Evolutionary conservation across 441 rosid genomes (phyloP).

Genomic region (Mallotus repandus): DNA sequence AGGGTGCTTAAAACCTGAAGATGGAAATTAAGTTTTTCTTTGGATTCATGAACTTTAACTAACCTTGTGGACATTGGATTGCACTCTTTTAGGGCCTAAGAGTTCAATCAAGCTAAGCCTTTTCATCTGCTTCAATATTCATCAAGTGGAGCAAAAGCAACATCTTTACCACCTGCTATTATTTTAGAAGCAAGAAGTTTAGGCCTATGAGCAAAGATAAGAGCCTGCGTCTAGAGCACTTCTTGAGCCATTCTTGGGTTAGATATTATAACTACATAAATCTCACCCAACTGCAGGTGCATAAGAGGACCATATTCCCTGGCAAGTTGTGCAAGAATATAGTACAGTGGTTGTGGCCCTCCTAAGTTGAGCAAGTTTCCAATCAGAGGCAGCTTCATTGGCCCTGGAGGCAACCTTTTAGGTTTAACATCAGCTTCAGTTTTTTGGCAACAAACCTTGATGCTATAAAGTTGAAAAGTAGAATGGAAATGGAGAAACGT

Average conservation of each 20-base stretch:
- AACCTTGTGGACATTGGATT: no score
- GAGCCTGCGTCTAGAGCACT: slow-evolving; percentile 25
- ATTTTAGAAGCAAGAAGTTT: slow-evolving; percentile 20
- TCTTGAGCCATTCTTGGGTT: slow-evolving; percentile 26
- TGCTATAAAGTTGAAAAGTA: not conserved
- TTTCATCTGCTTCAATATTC: slow-evolving; percentile 30
- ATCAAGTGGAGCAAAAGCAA: slow-evolving; percentile 24
- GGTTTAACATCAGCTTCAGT: not conserved
- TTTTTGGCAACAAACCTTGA: not conserved
- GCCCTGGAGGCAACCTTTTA: no score
- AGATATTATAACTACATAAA: slow-evolving; percentile 19
- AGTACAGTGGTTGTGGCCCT: slow-evolving; percentile 21
- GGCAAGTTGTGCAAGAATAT: slow-evolving; percentile 21
- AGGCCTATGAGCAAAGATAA: slow-evolving; percentile 21
- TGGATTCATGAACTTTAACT: no score
- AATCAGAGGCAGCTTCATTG: slow-evolving; percentile 20
- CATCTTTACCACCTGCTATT: slow-evolving; percentile 13
- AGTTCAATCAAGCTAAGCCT: slow-evolving; percentile 22
- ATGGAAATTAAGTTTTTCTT: no score
- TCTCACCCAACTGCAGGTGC: slow-evolving; percentile 29
- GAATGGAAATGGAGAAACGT: not conserved
- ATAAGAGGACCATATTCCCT: slow-evolving; percentile 27
- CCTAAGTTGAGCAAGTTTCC: slow-evolving; percentile 25
- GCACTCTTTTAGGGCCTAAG: slow-evolving; percentile 21
- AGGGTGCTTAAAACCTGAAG: no score